Percentiles rank a stretch among this genome's conserved stretches.
Conservation (phyloP, 306 rosid genomes). For the Quercus agrifolia region DNA sequence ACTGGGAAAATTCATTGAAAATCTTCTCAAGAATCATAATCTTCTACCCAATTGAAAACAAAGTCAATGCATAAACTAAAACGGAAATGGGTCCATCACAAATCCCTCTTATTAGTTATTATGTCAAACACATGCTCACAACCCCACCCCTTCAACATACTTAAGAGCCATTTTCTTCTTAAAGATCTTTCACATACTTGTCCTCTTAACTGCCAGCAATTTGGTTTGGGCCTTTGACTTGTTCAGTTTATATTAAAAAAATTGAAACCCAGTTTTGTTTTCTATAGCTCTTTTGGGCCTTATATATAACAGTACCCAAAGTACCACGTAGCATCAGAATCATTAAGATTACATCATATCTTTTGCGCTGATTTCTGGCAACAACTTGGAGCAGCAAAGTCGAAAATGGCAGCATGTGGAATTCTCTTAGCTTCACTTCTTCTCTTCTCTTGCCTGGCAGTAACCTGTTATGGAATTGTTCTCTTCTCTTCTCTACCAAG, state of each 20-base stretch:
- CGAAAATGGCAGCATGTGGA: slow-evolving; percentile 53
- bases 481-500: slow-evolving; percentile 54
- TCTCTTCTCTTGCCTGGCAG: slow-evolving; percentile 45
- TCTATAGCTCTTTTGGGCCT: not conserved
- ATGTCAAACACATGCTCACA: not conserved
- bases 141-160: slow-evolving; percentile 20
- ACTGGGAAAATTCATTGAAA: too few species aligned
- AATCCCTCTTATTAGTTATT: not conserved
- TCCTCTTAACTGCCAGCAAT: not conserved
- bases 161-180: slow-evolving; percentile 22
- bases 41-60: too few species aligned
- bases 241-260: not conserved
- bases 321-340: not conserved
- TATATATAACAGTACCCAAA: slow-evolving; percentile 20
- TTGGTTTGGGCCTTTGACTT: slow-evolving; percentile 28
- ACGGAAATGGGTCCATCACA: too few species aligned
- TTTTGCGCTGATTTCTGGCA: not conserved
- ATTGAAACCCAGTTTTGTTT: not conserved
- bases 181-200: not conserved
- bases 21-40: too few species aligned
- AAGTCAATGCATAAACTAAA: too few species aligned
- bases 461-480: slow-evolving; percentile 41
- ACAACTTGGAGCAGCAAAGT: not conserved
- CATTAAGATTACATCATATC: not conserved
- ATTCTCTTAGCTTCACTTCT: slow-evolving; percentile 49